These are phyloP conservation scores for Phytopythium aichiense DNA, from an alignment of 352 stramenopile species.

Conservation along the genomic window DNA sequence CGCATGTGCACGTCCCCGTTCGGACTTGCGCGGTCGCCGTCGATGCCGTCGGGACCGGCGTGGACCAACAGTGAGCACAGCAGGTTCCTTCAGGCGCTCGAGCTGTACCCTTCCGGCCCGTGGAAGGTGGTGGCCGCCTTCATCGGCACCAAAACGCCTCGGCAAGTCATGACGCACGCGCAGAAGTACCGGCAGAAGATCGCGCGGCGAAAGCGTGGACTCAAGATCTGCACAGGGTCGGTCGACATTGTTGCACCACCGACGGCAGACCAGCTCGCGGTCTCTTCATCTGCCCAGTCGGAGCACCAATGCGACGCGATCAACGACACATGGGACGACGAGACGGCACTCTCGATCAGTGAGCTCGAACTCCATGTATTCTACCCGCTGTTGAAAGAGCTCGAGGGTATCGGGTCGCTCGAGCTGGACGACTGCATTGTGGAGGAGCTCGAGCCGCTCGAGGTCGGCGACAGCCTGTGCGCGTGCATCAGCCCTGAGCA, in stretches of 20 bases:
- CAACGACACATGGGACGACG: not conserved
- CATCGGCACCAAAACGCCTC: constrained; percentile 28
- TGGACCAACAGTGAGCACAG: constrained; percentile 30
- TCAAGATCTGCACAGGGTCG: constrained; percentile 11
- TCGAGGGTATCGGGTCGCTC: constrained; percentile 1
- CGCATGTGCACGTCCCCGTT: constrained; percentile 1
- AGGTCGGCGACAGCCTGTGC: constrained; percentile 2
- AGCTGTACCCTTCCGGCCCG: constrained; percentile 23
- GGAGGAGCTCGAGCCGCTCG: constrained; percentile 7
- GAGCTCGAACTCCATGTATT: constrained; percentile 5
- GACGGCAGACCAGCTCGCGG: not conserved
- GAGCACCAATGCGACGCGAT: not conserved
- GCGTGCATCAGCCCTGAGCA: constrained; percentile 4
- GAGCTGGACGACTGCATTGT: constrained; percentile 8
- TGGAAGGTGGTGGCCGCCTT: constrained; percentile 26
- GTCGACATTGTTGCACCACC: not conserved
- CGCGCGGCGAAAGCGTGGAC: constrained; percentile 26
- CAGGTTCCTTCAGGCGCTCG: constrained; percentile 25
- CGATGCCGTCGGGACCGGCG: constrained; percentile 12
- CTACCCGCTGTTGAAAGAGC: constrained; percentile 3
- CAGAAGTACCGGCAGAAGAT: constrained; percentile 47
- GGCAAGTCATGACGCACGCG: constrained; percentile 33
- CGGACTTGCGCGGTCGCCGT: not conserved
- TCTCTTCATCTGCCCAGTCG: not conserved
- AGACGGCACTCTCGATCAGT: not conserved